Evolutionary conservation across 768 basidiomycete species (phyloP), one percentile per base, ranked within the genome.

Genomic region (Mycena maculata): DNA sequence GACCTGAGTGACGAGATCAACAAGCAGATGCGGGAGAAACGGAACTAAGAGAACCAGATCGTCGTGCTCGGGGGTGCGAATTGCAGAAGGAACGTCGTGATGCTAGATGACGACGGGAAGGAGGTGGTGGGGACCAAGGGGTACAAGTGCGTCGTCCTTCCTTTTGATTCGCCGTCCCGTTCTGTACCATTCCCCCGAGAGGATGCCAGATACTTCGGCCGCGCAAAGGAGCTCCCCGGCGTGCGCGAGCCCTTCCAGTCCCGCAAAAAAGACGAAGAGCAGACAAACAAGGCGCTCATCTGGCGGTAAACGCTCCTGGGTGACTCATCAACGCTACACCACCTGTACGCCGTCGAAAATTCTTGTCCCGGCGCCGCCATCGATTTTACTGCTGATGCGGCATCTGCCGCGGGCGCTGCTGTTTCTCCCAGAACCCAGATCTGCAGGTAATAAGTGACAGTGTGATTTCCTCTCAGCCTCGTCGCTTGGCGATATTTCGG

Each of bases 1-100:
- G 97, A 98, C 76, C 74, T 98, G 44, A 99, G 99, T 76, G 96
- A 99, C 77, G 96, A 98, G 74, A 99, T 99, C 70, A 99, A 99
- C 84, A 94, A 91, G 75, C 82, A 98, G 18, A 82, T 99, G 85
- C 87, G 97, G 36, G 97, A 99, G 81, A 98, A 99, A 77, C 81
- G 92, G 45, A 96, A 98, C 78, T 99, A 95, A 94, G 97, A 99
- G 82, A 96, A 96, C 72, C 96, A 98, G 77, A 98, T 99, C 56
- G 92, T 98, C n/a, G 90, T 91, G 96, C 83, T 98, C 1, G 96
- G 96, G 48, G 97, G 97, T 68, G 97, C 96, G 23, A 99, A 98
- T 76, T 99, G 98, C 77, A 85, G 94, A 73, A 84, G 97, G 56
- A 98, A 95, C 75, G 93, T 96, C 16, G 91, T 94, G 55, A 96